These are phyloP conservation scores for Orbilia brochopaga DNA, from an alignment of 2,329 filamentous ascomycete species.

Conservation along the genomic window DNA sequence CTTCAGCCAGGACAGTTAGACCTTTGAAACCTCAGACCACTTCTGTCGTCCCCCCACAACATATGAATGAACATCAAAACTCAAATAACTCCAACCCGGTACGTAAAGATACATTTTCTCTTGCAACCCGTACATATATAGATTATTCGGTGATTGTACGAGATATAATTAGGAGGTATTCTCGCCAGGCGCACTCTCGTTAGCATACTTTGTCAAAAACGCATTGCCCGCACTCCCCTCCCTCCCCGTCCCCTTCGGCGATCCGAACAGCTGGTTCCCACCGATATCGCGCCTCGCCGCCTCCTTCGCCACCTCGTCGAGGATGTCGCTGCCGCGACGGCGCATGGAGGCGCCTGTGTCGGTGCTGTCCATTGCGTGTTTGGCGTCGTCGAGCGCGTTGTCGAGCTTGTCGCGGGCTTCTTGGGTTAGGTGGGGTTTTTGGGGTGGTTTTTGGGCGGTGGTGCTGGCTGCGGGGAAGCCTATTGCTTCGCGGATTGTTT, in stretches of 20 bases:
- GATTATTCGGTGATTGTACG: background rate
- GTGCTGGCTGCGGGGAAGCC: slow-evolving; percentile 17
- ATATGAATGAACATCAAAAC: too few species aligned
- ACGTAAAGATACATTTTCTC: too few species aligned
- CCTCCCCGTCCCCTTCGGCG: slow-evolving; percentile 23
- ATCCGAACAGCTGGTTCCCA: slow-evolving; percentile 41
- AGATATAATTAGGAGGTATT: slow-evolving; percentile 30
- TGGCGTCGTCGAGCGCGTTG: slow-evolving; percentile 30
- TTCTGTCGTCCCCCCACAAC: background rate
- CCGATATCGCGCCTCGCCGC: slow-evolving; percentile 36
- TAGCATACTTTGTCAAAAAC: slow-evolving; percentile 49
- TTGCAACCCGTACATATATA: background rate
- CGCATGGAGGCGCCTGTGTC: slow-evolving; percentile 16
- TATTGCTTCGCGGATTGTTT: slow-evolving; percentile 25
- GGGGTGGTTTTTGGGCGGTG: slow-evolving; percentile 13
- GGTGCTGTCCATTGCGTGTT: slow-evolving; percentile 26
- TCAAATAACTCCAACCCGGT: too few species aligned
- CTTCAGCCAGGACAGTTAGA: too few species aligned
- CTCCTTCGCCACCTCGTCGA: slow-evolving; percentile 40
- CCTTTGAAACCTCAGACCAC: background rate
- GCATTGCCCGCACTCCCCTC: slow-evolving; percentile 31
- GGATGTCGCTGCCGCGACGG: slow-evolving; percentile 36
- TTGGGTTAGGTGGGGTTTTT: slow-evolving; percentile 20
- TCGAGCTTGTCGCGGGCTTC: slow-evolving; percentile 32
- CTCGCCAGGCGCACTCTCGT: slow-evolving; percentile 48